Evolutionary conservation across 345 rosid genomes (phyloP).

Genomic region (Brassica napus): DNA sequence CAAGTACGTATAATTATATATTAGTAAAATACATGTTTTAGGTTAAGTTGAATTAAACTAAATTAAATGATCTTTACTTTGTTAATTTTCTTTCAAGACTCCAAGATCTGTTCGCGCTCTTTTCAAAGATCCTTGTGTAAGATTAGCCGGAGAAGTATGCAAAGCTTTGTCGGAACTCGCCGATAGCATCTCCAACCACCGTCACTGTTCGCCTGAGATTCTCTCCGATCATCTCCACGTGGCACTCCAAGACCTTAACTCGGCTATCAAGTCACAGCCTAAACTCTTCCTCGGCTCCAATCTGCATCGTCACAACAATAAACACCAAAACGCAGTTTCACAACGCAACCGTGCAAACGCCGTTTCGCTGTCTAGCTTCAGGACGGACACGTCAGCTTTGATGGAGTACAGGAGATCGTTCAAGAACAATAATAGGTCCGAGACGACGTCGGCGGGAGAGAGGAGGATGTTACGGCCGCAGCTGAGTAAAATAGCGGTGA

Average conservation of each 20-base stretch:
- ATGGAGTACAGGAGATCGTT: constrained; percentile 53
- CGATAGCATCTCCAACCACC: constrained; percentile 52
- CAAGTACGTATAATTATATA: constrained; percentile 48
- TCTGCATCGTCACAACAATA: background rate
- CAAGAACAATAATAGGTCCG: constrained; percentile 42
- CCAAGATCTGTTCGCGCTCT: constrained; percentile 63
- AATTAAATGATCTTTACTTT: background rate
- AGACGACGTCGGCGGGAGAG: constrained; percentile 44
- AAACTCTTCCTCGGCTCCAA: constrained; percentile 72
- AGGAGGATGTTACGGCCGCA: constrained; percentile 60
- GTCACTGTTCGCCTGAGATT: constrained; percentile 73
- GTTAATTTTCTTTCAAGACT: constrained; percentile 43
- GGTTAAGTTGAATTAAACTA: background rate
- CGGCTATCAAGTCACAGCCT: constrained; percentile 75
- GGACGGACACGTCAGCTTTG: constrained; percentile 68
- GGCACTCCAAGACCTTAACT: constrained; percentile 75
- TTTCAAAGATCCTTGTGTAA: constrained; percentile 77
- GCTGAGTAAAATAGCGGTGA: constrained; percentile 60
- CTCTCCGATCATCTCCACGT: constrained; percentile 72
- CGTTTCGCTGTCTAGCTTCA: constrained; percentile 55
- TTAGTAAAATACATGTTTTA: background rate
- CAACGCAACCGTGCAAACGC: constrained; percentile 32
- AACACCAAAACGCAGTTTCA: constrained; percentile 37
- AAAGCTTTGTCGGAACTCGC: constrained; percentile 65
- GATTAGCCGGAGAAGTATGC: constrained; percentile 65